A percentile compares a stretch with the other conserved stretches of the same genome.
These are phyloP conservation scores for Plasmodium knowlesi DNA, from an alignment of 169 alveolate genomes.

Conservation along the genomic window DNA sequence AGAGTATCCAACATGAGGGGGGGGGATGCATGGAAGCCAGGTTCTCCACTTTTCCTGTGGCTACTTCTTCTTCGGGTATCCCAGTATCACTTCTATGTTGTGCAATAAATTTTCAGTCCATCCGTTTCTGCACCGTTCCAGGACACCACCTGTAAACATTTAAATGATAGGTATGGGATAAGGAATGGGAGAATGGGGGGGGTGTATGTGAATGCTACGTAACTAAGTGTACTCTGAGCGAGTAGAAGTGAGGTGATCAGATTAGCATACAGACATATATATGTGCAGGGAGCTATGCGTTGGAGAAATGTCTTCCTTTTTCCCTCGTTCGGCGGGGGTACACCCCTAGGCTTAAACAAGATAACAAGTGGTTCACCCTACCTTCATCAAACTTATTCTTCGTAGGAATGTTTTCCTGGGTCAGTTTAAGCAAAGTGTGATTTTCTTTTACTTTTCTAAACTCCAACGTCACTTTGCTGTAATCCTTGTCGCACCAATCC, in stretches of 20 bases:
- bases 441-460: slow-evolving; percentile 46
- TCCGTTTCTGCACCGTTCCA: slow-evolving; percentile 69
- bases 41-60: background rate
- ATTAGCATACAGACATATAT: background rate
- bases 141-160: slow-evolving; percentile 29
- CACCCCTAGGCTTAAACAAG: background rate
- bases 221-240: background rate
- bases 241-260: background rate
- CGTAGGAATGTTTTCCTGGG: slow-evolving; percentile 45
- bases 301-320: background rate
- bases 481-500: slow-evolving; percentile 53
- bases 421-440: slow-evolving; percentile 41
- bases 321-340: background rate
- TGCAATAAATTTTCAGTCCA: slow-evolving; percentile 56
- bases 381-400: slow-evolving; percentile 61
- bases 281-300: background rate
- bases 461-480: slow-evolving; percentile 49
- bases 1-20: background rate
- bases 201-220: background rate
- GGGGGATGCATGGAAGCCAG: background rate
- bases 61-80: slow-evolving; percentile 64
- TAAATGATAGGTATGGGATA: background rate
- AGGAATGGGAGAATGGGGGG: no score
- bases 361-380: background rate
- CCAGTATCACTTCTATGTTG: slow-evolving; percentile 57